A percentile compares a stretch with the other conserved stretches of the same genome.
These are phyloP conservation scores for Lachnellula cervina DNA, from an alignment of 2,329 filamentous ascomycete genomes.

Conservation along the genomic window DNA sequence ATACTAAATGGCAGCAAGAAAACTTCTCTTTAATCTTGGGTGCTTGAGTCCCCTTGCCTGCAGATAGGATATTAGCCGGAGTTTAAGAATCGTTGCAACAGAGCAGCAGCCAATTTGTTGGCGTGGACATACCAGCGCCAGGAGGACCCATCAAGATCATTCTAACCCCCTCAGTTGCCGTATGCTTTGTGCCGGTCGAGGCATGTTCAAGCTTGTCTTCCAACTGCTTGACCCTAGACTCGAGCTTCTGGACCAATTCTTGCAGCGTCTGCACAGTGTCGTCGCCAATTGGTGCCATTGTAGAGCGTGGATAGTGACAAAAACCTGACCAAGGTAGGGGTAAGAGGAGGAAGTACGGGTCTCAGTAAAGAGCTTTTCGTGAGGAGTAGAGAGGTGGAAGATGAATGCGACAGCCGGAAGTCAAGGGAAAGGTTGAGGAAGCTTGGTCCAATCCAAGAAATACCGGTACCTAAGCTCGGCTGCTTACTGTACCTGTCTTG, in stretches of 20 bases:
- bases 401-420: constrained; percentile 17
- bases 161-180: constrained; percentile 65
- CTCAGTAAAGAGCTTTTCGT: neutral
- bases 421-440: neutral
- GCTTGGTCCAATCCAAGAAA: neutral
- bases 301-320: constrained; percentile 31
- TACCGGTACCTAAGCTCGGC: constrained; percentile 8
- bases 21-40: constrained; percentile 98
- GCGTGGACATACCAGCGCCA: constrained; percentile 72
- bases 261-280: constrained; percentile 76
- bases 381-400: constrained; percentile 5
- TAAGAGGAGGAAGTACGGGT: constrained; percentile 5
- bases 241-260: constrained; percentile 76
- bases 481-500: constrained; percentile 1
- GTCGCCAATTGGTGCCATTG: constrained; percentile 86
- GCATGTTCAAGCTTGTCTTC: constrained; percentile 62
- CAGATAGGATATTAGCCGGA: constrained; percentile 23
- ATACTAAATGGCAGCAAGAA: constrained; percentile 92
- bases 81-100: constrained; percentile 1
- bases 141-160: constrained; percentile 98
- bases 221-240: constrained; percentile 79
- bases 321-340: constrained; percentile 26
- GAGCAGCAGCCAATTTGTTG: neutral
- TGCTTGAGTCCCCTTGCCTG: constrained; percentile 98
- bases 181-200: constrained; percentile 48